Base-by-base conservation (phyloP, 2,329 filamentous ascomycete genomes). In the Colletotrichum chlorophyti region DNA sequence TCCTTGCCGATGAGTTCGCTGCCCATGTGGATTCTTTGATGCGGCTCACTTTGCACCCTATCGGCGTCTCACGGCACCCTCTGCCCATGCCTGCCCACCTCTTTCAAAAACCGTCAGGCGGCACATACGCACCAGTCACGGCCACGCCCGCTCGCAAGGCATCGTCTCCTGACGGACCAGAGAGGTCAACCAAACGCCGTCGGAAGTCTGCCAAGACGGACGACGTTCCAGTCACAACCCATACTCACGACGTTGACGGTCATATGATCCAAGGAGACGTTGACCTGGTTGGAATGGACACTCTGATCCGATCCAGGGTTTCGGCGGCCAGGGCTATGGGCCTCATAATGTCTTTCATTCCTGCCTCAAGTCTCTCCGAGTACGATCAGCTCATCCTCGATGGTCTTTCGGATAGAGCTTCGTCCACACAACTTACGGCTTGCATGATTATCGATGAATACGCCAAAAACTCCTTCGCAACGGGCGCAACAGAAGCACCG, bases 261-360 rank as follows among this genome's bases (percentile, higher is more conserved):
- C 93, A 96, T 65, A 97, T 99, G 89, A 93, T 99, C 79, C 91
- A 94, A 70, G 95, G 96, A 48, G 96, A 99, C 68, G 89, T 98
- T 42, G 96, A 99, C 69, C 81, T 99, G 37, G 93, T 99, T 23
- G 93, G 95, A 27, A 85, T 90, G 67, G 95, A 99, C 60, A 88
- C 88, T 6, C 85, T 99, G 72, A 86, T 98, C 46, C 87, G 94
- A 61, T 97, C 93, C 7, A 91, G 94, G 65, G 89, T 96, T n/a
- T 90, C 87, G 58, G 91, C 93, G 11, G 91, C 94, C 17, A 87
- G 85, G 68, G 95, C 95, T 3, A 87, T 99, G 73, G 95, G 94
- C 29, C 83, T 91, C 64, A 83, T 96, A 37, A 91, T 99, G 78
- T 86, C 89, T 14, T 75, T 87, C 32, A 89, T 96, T 71, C 90